Conservation (phyloP, 441 rosid species). For the Theobroma grandiflorum region DNA sequence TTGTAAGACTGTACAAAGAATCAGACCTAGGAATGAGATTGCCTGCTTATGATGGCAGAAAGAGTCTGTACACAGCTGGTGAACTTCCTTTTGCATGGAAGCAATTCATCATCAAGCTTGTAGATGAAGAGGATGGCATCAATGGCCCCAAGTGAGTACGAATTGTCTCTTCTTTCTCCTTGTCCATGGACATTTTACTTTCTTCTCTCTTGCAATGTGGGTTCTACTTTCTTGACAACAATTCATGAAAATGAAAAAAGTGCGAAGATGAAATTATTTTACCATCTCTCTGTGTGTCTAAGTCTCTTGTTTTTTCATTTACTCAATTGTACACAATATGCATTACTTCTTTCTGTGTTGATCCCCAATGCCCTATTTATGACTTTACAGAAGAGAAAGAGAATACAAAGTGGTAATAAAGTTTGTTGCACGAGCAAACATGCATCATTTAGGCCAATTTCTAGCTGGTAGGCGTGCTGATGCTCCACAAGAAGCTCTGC, state of each 20-base stretch:
- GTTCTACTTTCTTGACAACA: conserved; percentile 20
- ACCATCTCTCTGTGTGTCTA: not conserved
- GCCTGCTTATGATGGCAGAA: conserved; percentile 98
- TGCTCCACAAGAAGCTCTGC: conserved; percentile 90
- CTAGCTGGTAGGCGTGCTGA: conserved; percentile 90
- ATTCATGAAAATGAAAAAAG: not conserved
- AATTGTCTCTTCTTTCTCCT: conserved; percentile 22
- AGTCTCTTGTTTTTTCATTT: not conserved
- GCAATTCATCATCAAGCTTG: conserved; percentile 84
- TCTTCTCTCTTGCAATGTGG: conserved; percentile 12
- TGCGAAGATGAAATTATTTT: not conserved
- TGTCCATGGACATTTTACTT: conserved; percentile 11
- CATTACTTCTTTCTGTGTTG: not conserved
- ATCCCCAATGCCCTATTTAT: not conserved
- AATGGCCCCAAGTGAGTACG: conserved; percentile 82
- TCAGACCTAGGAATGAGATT: conserved; percentile 88
- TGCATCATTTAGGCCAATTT: conserved; percentile 90
- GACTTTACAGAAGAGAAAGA: conserved; percentile 71
- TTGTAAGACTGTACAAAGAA: conserved; percentile 83
- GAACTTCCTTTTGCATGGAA: conserved; percentile 90
- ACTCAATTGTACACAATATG: not conserved
- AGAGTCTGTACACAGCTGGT: conserved; percentile 96
- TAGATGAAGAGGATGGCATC: conserved; percentile 78
- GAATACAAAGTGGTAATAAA: conserved; percentile 84
- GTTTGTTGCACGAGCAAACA: conserved; percentile 86